phyloP scores from a whole-genome alignment of 208 protist species.

The Trypanosoma conorhini region DNA sequence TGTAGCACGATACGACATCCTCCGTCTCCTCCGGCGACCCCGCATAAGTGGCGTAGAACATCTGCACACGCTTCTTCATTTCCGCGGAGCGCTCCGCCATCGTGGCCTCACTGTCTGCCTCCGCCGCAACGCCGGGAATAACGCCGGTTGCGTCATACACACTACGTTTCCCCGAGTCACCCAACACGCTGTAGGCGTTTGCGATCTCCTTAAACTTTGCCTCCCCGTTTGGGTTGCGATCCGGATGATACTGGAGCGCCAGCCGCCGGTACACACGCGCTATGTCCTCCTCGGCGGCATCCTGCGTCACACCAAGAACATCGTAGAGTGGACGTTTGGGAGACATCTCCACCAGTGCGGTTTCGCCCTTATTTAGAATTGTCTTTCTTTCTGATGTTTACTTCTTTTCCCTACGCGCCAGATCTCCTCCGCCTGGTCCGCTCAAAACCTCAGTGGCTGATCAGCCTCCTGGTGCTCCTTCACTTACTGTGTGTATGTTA shows the following conservation, averaged over 20 bases:
- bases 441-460: no score
- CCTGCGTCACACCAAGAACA: slow-evolving; percentile 46
- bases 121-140: slow-evolving; percentile 29
- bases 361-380: background rate
- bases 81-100: slow-evolving; percentile 68
- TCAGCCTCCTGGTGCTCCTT: no score
- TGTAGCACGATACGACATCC: slow-evolving; percentile 55
- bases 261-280: slow-evolving; percentile 71
- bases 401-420: background rate
- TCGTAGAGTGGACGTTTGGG: slow-evolving; percentile 52
- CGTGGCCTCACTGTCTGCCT: slow-evolving; percentile 18
- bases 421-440: no score
- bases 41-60: slow-evolving; percentile 78
- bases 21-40: slow-evolving; percentile 64
- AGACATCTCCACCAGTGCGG: slow-evolving; percentile 4
- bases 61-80: slow-evolving; percentile 52
- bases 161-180: slow-evolving; percentile 92
- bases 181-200: slow-evolving; percentile 97
- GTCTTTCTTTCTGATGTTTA: background rate
- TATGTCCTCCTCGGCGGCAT: slow-evolving; percentile 50
- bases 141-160: slow-evolving; percentile 95
- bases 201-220: slow-evolving; percentile 91
- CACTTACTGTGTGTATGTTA: background rate
- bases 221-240: slow-evolving; percentile 81
- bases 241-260: slow-evolving; percentile 86